phyloP scores from a whole-genome alignment of 2,329 filamentous ascomycete species.

The Alternaria incomplexa region DNA sequence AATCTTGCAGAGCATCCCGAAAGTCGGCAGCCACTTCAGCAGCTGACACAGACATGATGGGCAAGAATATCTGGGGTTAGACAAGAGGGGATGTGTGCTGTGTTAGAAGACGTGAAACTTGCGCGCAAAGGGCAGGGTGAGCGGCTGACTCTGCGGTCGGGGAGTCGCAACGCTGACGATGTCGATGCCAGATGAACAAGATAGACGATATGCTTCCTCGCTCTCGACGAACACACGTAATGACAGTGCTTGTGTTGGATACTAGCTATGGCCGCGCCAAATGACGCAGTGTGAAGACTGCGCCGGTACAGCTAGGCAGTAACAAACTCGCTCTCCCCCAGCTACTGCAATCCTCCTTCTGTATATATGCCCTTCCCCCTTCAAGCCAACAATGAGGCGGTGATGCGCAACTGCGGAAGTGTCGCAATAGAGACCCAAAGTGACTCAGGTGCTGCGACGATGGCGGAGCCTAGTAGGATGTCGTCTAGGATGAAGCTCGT shows the following conservation, averaged over 20 bases:
- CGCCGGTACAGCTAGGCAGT: constrained; percentile 39
- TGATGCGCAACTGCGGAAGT: constrained; percentile 23
- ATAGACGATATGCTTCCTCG: constrained; percentile 50
- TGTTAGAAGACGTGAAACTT: constrained; percentile 17
- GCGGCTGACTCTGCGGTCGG: constrained; percentile 32
- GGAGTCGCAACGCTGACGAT: constrained; percentile 32
- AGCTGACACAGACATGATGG: constrained; percentile 70
- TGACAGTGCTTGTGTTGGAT: constrained; percentile 53
- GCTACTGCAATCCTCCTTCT: constrained; percentile 39
- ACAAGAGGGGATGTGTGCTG: constrained; percentile 15
- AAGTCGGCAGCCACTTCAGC: constrained; percentile 96
- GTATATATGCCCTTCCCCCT: constrained; percentile 37
- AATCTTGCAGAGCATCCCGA: constrained; percentile 87
- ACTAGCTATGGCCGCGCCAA: constrained; percentile 55
- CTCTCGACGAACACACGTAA: constrained; percentile 48
- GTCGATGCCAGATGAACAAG: constrained; percentile 41
- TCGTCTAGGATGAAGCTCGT: neutral
- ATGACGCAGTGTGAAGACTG: constrained; percentile 41
- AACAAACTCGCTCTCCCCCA: constrained; percentile 44
- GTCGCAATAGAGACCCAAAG: constrained; percentile 7
- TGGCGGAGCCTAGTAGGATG: neutral
- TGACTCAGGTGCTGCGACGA: neutral
- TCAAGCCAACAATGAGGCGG: constrained; percentile 31
- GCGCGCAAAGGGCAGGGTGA: constrained; percentile 25
- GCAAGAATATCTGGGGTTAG: constrained; percentile 40